These are phyloP conservation scores for Phytophthora boehmeriae DNA, from an alignment of 352 stramenopile species.

Conservation along the genomic window DNA sequence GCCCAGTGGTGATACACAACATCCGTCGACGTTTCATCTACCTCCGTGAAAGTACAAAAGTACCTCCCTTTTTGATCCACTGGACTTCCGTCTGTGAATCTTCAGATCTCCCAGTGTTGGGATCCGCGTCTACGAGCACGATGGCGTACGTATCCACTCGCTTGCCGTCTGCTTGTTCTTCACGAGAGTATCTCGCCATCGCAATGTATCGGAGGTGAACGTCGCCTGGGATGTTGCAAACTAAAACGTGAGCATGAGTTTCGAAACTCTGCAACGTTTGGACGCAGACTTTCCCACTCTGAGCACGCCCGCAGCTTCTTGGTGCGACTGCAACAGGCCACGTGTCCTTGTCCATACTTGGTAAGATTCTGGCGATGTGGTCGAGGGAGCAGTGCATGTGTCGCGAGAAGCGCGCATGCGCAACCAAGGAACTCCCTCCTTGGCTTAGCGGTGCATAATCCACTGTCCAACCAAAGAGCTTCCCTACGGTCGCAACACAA, in stretches of 20 bases:
- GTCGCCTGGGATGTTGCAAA: conserved; percentile 14
- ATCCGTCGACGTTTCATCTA: conserved; percentile 20
- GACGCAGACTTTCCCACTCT: not conserved
- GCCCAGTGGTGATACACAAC: conserved; percentile 33
- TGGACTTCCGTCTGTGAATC: conserved; percentile 6
- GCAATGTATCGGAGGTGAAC: conserved; percentile 26
- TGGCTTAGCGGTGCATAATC: conserved; percentile 12
- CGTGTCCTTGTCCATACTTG: not conserved
- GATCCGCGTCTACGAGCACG: conserved; percentile 20
- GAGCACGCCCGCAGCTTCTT: not conserved
- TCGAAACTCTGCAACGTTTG: conserved; percentile 21
- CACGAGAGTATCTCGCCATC: conserved; percentile 7
- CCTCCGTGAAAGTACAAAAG: conserved; percentile 20
- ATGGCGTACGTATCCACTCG: conserved; percentile 18
- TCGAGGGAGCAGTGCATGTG: conserved; percentile 1
- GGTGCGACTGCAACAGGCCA: conserved; percentile 1
- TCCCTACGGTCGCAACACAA: conserved; percentile 8
- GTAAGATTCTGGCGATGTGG: not conserved
- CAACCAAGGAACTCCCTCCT: not conserved
- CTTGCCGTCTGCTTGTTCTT: conserved; percentile 6
- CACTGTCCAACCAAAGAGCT: conserved; percentile 17
- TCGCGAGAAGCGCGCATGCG: conserved; percentile 17
- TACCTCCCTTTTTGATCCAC: conserved; percentile 30
- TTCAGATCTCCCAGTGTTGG: conserved; percentile 19
- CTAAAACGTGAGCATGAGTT: conserved; percentile 19